Evolutionary conservation across 108 stramenopile genomes (phyloP), one percentile per base, ranked within the genome.

Genomic region (Cyclostephanos invisitatus): DNA sequence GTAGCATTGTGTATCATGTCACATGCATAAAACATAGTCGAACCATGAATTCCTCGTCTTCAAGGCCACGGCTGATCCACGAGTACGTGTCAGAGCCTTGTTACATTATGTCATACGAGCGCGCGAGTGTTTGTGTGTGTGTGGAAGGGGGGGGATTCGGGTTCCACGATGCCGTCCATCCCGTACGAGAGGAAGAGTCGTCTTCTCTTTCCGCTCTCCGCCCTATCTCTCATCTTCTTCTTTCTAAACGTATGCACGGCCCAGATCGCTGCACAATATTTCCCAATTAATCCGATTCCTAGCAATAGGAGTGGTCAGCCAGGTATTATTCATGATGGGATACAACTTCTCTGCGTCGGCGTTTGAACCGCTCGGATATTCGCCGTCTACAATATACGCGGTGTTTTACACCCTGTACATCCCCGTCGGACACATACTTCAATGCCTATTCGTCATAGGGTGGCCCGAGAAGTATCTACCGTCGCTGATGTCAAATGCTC

Each of bases 391-490:
- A 68, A 90, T 95, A 46, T 95, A 95, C 68, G 73, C 86, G 0
- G 49, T 86, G 17, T 84, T 90, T 21, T 92, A 92, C 69, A 72
- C 83, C 35, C 36, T 88, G 10, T 95, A 88, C 68, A 92, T 95
- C 55, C 94, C 94, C 14, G 64, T 92, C 24, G 74, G 82, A 27
- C 94, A 95, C 64, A 75, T 83, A 1, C 15, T 92, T n/a, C 67
- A 74, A 29, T 89, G 81, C 9, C 38, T 91, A 10, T 62, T 91
- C 25, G 94, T 95, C 28, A 91, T 95, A 77, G 94, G 94, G 15
- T 95, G 94, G 94, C 94, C 94, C 0, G 84, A 88, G 36, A 60
- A 83, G 37, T 95, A 95, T 68, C n/a, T 91, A 3, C 71, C 68
- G 7, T 88, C 87, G 22, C 64, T 95, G 18, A 40, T 87, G 70